Base-by-base conservation (phyloP, 2,329 filamentous ascomycete genomes). In the Plenodomus tracheiphilus region DNA sequence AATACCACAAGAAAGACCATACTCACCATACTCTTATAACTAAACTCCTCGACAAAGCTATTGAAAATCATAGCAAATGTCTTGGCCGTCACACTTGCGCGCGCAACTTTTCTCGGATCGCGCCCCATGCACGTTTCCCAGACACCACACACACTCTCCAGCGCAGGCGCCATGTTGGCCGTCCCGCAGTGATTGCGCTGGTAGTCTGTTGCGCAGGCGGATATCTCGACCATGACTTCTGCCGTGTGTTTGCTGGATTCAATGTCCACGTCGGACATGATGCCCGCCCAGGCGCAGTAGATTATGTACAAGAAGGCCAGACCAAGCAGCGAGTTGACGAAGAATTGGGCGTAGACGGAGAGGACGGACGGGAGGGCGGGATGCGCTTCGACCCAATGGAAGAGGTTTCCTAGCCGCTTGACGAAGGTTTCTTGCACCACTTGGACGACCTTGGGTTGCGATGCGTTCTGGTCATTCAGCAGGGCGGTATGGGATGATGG, bases 1-100 rank as follows among this genome's bases (percentile, higher is more conserved):
- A 39, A 19, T 5, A 32, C 17, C 11, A 47, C 1, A 39, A 62
- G 21, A 25, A 56, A 17, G 39, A 51, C 19, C n/a, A 42, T 21
- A 63, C 48, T 54, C 78, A 85, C 83, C 79, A 89, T 86, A 10
- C 85, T 83, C 73, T 97, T 97, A 73, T 90, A 87, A 56, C 88
- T 91, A 72, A 97, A 92, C 5, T 89, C 86, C 62, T 96, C 91
- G 4, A 96, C 86, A 70, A 97, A 97, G 64, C 88, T 87, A 69
- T 97, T 97, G 72, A 97, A 87, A 35, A 99, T 96, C 66, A 91
- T 85, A 1, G 93, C 93, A 67, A 97, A 88, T 20, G 92, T 94
- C 65, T 89, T 87, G 4, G 91, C 92, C 16, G 88, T 90, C 34
- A 96, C 85, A 63, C 86, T 87, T 36, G 93, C 87, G 32, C 87